Evolutionary conservation across 78 protist species (phyloP).

Genomic region (Dictyostelium citrinum): DNA sequence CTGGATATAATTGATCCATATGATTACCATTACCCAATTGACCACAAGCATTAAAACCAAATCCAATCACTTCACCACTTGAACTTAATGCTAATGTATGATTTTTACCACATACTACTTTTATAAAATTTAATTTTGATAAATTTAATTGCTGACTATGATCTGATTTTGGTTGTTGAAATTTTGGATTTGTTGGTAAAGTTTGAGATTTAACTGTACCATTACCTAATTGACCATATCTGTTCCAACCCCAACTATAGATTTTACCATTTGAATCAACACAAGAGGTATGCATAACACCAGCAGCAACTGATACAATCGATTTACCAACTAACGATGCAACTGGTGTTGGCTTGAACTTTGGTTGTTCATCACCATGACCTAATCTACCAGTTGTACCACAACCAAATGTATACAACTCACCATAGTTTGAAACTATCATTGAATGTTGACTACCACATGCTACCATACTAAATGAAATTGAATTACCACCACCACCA

Average conservation of each 20-base stretch:
- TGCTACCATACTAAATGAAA: background rate
- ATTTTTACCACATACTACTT: constrained; percentile 62
- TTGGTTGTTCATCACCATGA: constrained; percentile 41
- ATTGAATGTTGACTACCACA: constrained; percentile 74
- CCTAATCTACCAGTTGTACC: constrained; percentile 63
- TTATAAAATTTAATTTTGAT: background rate
- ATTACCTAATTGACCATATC: constrained; percentile 80
- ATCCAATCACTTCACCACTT: constrained; percentile 25
- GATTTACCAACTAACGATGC: constrained; percentile 26
- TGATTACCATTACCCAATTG: constrained; percentile 61
- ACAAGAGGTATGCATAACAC: constrained; percentile 52
- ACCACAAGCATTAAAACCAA: constrained; percentile 82
- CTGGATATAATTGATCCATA: constrained; percentile 3
- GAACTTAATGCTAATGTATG: constrained; percentile 56
- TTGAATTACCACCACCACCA: background rate
- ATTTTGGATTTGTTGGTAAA: background rate
- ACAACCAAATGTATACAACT: constrained; percentile 75
- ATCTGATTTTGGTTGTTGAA: background rate
- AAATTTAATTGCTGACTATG: too few relatives aligned
- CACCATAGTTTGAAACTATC: constrained; percentile 56
- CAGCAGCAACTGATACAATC: constrained; percentile 5
- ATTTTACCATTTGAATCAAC: constrained; percentile 21
- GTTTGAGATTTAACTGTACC: constrained; percentile 23
- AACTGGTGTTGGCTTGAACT: constrained; percentile 20
- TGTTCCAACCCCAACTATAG: constrained; percentile 74